phyloP scores from a whole-genome alignment of 2,329 filamentous ascomycete species.

The Westerdykella aurantiaca region DNA sequence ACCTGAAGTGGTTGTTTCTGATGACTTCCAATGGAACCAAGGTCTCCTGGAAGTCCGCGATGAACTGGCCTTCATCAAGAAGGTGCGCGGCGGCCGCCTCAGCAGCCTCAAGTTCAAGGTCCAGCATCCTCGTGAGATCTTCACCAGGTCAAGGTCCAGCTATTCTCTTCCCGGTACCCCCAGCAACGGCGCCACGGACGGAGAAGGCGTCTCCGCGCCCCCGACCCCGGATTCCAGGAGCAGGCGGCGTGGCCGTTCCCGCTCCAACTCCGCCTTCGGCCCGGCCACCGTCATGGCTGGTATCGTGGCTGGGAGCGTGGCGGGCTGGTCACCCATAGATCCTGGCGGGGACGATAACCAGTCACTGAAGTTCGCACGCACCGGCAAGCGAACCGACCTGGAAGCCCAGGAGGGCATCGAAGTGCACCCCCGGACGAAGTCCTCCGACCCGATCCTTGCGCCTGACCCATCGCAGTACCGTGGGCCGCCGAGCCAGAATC shows the following conservation, averaged over 20 bases:
- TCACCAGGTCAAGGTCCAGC: constrained; percentile 58
- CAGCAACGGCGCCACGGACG: constrained; percentile 43
- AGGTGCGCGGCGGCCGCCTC: constrained; percentile 72
- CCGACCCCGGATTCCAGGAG: constrained; percentile 51
- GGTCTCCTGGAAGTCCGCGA: constrained; percentile 70
- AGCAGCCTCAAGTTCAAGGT: constrained; percentile 77
- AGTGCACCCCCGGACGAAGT: constrained; percentile 46
- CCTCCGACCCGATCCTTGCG: constrained; percentile 44
- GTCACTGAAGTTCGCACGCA: constrained; percentile 35
- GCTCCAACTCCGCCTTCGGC: constrained; percentile 67
- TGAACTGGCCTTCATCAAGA: constrained; percentile 74
- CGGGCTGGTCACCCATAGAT: constrained; percentile 69
- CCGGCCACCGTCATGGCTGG: constrained; percentile 78
- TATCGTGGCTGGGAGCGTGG: constrained; percentile 70
- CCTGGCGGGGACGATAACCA: constrained; percentile 40
- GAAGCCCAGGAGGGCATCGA: constrained; percentile 42
- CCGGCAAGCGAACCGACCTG: constrained; percentile 35
- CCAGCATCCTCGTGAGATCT: constrained; percentile 65
- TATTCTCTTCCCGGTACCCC: constrained; percentile 61
- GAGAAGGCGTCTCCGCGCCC: constrained; percentile 41
- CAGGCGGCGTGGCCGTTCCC: constrained; percentile 57
- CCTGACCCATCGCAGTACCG: constrained; percentile 37
- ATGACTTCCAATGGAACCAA: constrained; percentile 58
- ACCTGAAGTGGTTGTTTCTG: constrained; percentile 40
- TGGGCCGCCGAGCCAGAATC: constrained; percentile 42